These are phyloP conservation scores for Podaxis mareebaensis DNA, from an alignment of 768 basidiomycete genomes.

Conservation along the genomic window DNA sequence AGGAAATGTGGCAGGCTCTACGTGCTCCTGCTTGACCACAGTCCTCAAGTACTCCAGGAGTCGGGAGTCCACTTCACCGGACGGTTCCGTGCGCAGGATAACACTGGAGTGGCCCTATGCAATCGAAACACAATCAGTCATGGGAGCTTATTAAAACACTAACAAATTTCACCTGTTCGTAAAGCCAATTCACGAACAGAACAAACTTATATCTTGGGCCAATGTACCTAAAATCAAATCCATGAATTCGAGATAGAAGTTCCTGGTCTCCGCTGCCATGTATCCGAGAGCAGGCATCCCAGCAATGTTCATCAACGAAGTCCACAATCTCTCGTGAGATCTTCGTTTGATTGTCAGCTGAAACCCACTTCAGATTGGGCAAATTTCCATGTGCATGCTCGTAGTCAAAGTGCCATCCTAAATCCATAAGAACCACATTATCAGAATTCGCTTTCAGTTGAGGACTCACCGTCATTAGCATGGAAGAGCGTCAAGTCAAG, in stretches of 20 bases:
- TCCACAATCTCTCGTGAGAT: background rate
- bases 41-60: background rate
- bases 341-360: background rate
- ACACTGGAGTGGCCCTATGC: background rate
- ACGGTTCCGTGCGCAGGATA: background rate
- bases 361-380: background rate
- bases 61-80: background rate
- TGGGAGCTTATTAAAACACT: background rate
- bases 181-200: background rate
- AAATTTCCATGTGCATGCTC: background rate
- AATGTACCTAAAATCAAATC: conserved; percentile 5
- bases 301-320: background rate
- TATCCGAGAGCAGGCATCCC: background rate
- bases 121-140: too few species aligned
- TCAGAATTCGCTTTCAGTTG: background rate
- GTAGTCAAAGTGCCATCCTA: background rate
- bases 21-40: background rate
- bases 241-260: background rate
- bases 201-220: too few species aligned
- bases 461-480: background rate
- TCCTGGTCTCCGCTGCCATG: background rate
- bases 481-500: background rate
- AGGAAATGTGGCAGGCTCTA: background rate
- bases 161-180: background rate
- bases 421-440: too few species aligned